These are phyloP conservation scores for Zygnema circumcarinatum DNA, from an alignment of 139 green algal genomes.

Conservation along the genomic window DNA sequence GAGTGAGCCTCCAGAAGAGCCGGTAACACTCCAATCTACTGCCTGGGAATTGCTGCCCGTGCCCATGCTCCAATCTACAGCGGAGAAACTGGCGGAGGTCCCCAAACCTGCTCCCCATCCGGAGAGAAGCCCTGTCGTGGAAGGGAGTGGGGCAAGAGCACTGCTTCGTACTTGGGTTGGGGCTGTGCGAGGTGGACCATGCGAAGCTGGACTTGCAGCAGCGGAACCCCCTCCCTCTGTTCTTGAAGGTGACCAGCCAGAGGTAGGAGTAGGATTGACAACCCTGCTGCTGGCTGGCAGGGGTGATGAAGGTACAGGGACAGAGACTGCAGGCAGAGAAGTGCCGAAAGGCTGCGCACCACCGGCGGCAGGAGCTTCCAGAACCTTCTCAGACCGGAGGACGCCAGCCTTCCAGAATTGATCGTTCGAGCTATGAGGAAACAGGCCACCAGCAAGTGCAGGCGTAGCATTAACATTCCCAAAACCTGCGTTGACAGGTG, in stretches of 20 bases:
- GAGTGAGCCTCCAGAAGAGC: background rate
- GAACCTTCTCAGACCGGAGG: background rate
- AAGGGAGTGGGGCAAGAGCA: background rate
- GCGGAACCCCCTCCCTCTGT: background rate
- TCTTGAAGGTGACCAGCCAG: background rate
- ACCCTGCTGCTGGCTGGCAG: background rate
- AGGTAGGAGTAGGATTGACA: background rate
- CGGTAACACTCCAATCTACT: constrained; percentile 8
- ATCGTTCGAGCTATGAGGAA: background rate
- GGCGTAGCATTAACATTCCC: background rate
- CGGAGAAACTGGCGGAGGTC: background rate
- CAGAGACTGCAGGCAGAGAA: background rate
- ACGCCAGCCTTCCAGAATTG: background rate
- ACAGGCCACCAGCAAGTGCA: background rate
- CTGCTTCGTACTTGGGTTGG: background rate
- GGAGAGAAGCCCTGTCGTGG: background rate
- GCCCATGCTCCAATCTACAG: constrained; percentile 34
- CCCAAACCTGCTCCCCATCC: background rate
- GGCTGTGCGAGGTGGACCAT: background rate
- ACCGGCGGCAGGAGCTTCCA: background rate
- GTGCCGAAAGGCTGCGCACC: background rate
- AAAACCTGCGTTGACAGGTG: background rate
- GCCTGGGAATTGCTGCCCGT: background rate
- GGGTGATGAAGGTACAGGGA: background rate
- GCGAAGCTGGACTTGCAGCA: background rate